phyloP scores from a whole-genome alignment of 2,329 filamentous ascomycete species.

The Diplocarpon rosae region DNA sequence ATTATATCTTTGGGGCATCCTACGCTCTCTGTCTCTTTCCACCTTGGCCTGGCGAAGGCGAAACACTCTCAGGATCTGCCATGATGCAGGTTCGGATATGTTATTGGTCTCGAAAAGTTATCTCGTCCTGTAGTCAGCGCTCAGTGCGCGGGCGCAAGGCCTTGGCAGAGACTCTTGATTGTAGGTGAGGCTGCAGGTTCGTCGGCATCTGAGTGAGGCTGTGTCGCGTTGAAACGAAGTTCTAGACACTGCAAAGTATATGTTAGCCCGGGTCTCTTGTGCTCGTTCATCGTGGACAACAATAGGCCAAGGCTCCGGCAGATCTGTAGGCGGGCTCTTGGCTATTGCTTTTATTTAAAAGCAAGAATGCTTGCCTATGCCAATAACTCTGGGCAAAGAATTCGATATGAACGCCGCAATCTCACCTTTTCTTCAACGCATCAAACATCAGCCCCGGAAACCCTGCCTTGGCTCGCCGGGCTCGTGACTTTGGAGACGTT shows the following conservation, averaged over 20 bases:
- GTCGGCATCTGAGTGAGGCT: slow-evolving; percentile 21
- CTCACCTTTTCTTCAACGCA: slow-evolving; percentile 8
- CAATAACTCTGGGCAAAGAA: not conserved
- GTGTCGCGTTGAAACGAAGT: slow-evolving; percentile 8
- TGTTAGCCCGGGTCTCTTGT: slow-evolving; percentile 17
- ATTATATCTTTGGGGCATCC: slow-evolving; percentile 12
- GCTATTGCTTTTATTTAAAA: not conserved
- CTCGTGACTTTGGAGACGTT: slow-evolving; percentile 3
- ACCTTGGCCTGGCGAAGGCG: slow-evolving; percentile 20
- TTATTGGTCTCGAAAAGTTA: slow-evolving; percentile 9
- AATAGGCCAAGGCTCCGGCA: slow-evolving; percentile 3
- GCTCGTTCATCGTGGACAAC: slow-evolving; percentile 1
- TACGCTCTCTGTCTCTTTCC: slow-evolving; percentile 27
- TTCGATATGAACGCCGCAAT: not conserved
- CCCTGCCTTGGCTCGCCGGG: not conserved
- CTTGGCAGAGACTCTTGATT: slow-evolving; percentile 15
- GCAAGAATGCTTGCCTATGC: not conserved
- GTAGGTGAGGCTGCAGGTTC: slow-evolving; percentile 9
- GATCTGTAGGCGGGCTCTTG: slow-evolving; percentile 1
- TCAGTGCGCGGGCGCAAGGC: slow-evolving; percentile 21
- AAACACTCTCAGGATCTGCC: slow-evolving; percentile 15
- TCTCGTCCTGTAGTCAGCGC: slow-evolving; percentile 14
- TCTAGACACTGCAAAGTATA: slow-evolving; percentile 6
- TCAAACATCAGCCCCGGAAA: slow-evolving; percentile 9
- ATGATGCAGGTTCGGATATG: slow-evolving; percentile 12